These are phyloP conservation scores for Stygiomarasmius scandens DNA, from an alignment of 1,284 basidiomycete genomes.

Conservation along the genomic window DNA sequence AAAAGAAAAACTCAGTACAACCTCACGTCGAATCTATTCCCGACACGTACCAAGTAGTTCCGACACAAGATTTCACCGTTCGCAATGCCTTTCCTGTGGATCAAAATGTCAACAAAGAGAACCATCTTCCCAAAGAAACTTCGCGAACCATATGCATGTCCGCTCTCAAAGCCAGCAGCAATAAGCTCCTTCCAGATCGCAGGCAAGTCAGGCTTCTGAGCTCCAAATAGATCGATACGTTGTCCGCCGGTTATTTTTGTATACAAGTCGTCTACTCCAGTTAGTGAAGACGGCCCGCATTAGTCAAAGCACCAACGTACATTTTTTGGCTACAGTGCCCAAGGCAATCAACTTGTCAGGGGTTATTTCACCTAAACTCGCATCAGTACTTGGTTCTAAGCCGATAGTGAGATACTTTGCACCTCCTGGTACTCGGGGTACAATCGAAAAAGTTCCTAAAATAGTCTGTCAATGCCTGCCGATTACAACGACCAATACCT, in stretches of 20 bases:
- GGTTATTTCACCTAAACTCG: slow-evolving; percentile 70
- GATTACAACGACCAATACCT: not conserved
- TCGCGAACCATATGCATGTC: slow-evolving; percentile 69
- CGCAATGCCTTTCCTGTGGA: slow-evolving; percentile 32
- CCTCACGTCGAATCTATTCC: not conserved
- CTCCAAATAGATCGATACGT: slow-evolving; percentile 77
- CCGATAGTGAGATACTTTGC: too few relatives aligned
- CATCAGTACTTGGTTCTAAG: too few relatives aligned
- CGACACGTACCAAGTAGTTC: slow-evolving; percentile 33
- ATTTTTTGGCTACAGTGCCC: slow-evolving; percentile 74
- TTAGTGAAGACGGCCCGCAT: slow-evolving; percentile 1
- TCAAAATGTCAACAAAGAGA: not conserved
- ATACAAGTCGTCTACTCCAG: slow-evolving; percentile 33
- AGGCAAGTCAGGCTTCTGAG: slow-evolving; percentile 75
- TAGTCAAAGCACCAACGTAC: slow-evolving; percentile 54
- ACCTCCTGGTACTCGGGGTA: slow-evolving; percentile 73
- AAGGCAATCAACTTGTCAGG: slow-evolving; percentile 71
- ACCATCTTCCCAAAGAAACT: not conserved
- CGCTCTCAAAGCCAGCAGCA: slow-evolving; percentile 73
- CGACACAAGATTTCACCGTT: slow-evolving; percentile 47
- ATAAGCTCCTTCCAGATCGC: slow-evolving; percentile 75
- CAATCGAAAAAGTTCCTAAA: slow-evolving; percentile 60
- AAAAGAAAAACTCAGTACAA: slow-evolving; percentile 25
- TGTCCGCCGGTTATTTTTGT: slow-evolving; percentile 50
- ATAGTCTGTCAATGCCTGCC: not conserved